These are phyloP conservation scores for Bullera alba DNA, from an alignment of 768 basidiomycete species.

Conservation along the genomic window DNA sequence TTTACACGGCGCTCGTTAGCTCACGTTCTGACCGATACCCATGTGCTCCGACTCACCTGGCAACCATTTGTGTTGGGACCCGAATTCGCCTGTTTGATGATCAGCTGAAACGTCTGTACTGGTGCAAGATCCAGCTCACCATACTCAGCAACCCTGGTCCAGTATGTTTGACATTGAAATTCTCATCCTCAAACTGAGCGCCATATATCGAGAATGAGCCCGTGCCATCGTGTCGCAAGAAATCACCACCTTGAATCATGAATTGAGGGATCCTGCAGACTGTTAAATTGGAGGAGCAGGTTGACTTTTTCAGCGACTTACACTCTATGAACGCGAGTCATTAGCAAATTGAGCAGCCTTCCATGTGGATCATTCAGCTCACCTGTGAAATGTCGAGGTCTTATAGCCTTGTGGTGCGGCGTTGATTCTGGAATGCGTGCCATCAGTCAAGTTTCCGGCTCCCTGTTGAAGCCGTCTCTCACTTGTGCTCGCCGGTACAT, in stretches of 20 bases:
- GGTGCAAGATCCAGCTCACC: conserved; percentile 51
- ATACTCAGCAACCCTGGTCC: conserved; percentile 84
- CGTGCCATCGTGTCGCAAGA: conserved; percentile 88
- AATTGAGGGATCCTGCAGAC: conserved; percentile 51
- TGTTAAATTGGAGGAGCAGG: neutral
- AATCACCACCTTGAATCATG: conserved; percentile 98
- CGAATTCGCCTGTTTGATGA: conserved; percentile 69
- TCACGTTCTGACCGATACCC: too few relatives aligned
- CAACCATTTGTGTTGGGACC: conserved; percentile 91
- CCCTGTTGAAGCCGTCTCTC: too few relatives aligned
- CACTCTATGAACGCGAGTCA: conserved; percentile 55
- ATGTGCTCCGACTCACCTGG: conserved; percentile 54
- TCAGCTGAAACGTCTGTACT: conserved; percentile 1
- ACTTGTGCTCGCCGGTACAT: conserved; percentile 96
- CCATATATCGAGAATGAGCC: conserved; percentile 97
- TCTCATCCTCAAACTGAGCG: conserved; percentile 94
- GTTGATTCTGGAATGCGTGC: conserved; percentile 56
- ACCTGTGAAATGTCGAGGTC: conserved; percentile 86
- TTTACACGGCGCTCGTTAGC: conserved; percentile 39
- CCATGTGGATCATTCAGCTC: conserved; percentile 30
- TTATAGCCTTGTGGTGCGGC: conserved; percentile 86
- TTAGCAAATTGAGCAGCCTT: conserved; percentile 12
- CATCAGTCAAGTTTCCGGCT: too few relatives aligned
- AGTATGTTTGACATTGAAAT: conserved; percentile 81
- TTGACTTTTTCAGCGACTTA: conserved; percentile 45